Evolutionary conservation across 208 protist species (phyloP).

Genomic region (Leishmania mexicana): DNA sequence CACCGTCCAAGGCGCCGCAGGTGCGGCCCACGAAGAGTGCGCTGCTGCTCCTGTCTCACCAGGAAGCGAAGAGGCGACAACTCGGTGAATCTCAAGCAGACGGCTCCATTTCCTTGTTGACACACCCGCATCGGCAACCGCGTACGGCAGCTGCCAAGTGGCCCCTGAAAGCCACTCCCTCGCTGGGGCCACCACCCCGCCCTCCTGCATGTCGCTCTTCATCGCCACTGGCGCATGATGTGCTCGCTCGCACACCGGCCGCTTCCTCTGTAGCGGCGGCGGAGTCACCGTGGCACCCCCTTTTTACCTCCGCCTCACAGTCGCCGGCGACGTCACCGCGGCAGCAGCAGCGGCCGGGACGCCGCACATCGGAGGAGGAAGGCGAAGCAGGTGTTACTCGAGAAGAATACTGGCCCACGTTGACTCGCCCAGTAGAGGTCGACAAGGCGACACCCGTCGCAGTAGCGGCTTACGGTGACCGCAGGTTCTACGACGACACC

Average conservation of each 20-base stretch:
- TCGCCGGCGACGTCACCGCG: neutral
- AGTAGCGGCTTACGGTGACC: neutral
- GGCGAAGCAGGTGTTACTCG: neutral
- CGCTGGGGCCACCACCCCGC: neutral
- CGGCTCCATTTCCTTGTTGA: neutral
- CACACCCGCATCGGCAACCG: neutral
- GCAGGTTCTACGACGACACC: neutral
- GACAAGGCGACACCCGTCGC: neutral
- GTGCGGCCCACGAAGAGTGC: conserved; percentile 26
- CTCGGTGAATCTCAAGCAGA: neutral
- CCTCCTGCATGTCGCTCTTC: neutral
- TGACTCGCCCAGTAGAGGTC: neutral
- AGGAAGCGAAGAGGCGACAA: neutral
- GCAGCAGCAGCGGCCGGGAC: neutral
- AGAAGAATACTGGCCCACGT: neutral
- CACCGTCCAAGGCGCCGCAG: conserved; percentile 10
- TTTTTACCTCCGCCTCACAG: neutral
- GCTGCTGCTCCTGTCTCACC: conserved; percentile 19
- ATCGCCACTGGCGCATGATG: neutral
- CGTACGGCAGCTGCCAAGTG: neutral
- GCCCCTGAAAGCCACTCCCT: neutral
- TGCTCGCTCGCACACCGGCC: neutral
- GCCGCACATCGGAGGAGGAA: neutral
- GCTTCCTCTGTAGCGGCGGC: neutral
- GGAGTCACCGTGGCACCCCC: conserved; percentile 1